phyloP scores from a whole-genome alignment of 768 basidiomycete genomes.

The Tricholoma sp. region DNA sequence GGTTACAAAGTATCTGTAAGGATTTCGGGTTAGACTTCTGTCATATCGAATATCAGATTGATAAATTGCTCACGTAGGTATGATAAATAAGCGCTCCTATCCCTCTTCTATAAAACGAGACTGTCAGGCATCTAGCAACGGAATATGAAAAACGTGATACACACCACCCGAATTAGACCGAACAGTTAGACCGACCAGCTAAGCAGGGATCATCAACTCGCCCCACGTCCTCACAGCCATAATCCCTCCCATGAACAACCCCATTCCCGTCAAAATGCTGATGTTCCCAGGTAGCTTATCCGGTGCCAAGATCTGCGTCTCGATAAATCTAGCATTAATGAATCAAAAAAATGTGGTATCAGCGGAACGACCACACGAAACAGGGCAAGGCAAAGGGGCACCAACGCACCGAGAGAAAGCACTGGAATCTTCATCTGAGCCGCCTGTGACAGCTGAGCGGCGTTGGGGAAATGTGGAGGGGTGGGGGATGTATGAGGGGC shows the following conservation, averaged over 20 bases:
- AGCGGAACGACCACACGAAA: not conserved
- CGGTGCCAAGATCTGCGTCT: constrained; percentile 64
- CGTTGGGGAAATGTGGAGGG: constrained; percentile 23
- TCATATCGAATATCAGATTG: too few relatives aligned
- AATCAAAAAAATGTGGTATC: not conserved
- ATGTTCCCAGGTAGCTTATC: constrained; percentile 75
- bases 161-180: too few relatives aligned
- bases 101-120: too few relatives aligned
- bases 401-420: constrained; percentile 41
- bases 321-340: constrained; percentile 42
- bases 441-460: constrained; percentile 41
- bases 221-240: constrained; percentile 72
- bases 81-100: too few relatives aligned
- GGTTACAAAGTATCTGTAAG: too few relatives aligned
- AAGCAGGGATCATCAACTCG: constrained; percentile 68
- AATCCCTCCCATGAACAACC: constrained; percentile 68
- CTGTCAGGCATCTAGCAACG: too few relatives aligned
- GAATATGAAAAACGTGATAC: too few relatives aligned
- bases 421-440: constrained; percentile 67
- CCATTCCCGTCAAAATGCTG: constrained; percentile 59
- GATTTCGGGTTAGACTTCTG: too few relatives aligned
- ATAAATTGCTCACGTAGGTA: too few relatives aligned
- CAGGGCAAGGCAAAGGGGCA: too few relatives aligned
- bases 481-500: constrained; percentile 51
- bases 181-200: not conserved